phyloP scores from a whole-genome alignment of 2,329 filamentous ascomycete species.

The Fusarium coffeatum region DNA sequence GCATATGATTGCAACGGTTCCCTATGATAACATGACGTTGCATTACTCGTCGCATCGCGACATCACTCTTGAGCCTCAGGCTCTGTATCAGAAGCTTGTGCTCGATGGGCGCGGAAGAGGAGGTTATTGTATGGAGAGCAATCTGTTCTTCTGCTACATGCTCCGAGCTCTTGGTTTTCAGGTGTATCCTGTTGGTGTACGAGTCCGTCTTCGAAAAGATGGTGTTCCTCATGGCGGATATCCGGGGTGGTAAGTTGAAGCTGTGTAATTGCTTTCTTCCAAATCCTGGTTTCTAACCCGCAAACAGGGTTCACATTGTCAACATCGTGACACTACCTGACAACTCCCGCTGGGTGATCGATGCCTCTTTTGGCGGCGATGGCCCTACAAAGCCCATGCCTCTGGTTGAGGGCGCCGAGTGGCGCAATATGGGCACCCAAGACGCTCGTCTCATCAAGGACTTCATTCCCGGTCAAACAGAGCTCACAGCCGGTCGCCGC shows the following conservation, averaged over 20 bases:
- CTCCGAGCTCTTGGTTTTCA: slow-evolving; percentile 63
- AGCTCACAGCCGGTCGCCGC: slow-evolving; percentile 54
- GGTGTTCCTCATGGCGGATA: slow-evolving; percentile 57
- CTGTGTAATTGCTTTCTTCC: slow-evolving; percentile 25
- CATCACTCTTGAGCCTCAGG: slow-evolving; percentile 58
- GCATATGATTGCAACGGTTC: slow-evolving; percentile 62
- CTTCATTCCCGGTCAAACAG: slow-evolving; percentile 59
- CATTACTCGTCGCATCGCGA: slow-evolving; percentile 60
- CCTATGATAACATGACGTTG: slow-evolving; percentile 67
- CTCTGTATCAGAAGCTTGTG: slow-evolving; percentile 63
- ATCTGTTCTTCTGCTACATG: slow-evolving; percentile 65
- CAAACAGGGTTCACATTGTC: slow-evolving; percentile 65
- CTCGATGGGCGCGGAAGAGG: slow-evolving; percentile 57
- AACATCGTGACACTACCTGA: slow-evolving; percentile 68
- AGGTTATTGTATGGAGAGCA: slow-evolving; percentile 71
- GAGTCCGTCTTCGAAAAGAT: slow-evolving; percentile 56
- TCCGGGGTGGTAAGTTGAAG: slow-evolving; percentile 56
- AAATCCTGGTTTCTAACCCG: slow-evolving; percentile 6
- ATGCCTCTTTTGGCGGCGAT: slow-evolving; percentile 74
- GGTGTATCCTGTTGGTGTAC: slow-evolving; percentile 67
- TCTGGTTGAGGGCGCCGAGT: slow-evolving; percentile 57
- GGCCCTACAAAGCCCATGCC: slow-evolving; percentile 68
- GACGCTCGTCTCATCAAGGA: slow-evolving; percentile 65
- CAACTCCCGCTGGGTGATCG: slow-evolving; percentile 63
- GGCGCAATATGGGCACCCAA: slow-evolving; percentile 65